phyloP scores from a whole-genome alignment of 78 protist genomes.

The Dictyostelium brefeldianum region DNA sequence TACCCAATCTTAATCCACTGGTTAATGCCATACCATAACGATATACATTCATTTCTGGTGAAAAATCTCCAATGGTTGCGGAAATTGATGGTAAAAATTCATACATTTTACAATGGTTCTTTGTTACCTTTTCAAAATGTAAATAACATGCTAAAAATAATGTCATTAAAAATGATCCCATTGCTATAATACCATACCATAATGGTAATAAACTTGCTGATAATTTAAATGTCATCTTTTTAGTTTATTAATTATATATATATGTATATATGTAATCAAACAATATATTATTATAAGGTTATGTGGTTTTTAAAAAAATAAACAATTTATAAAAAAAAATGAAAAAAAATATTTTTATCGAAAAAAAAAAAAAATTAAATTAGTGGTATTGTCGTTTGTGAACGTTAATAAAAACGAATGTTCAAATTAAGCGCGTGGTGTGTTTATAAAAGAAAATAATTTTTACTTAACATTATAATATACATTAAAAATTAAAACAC shows the following conservation, averaged over 20 bases:
- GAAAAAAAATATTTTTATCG: too few species aligned
- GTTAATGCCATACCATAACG: constrained; percentile 78
- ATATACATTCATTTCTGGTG: constrained; percentile 81
- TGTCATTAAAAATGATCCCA: constrained; percentile 43
- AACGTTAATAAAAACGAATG: too few species aligned
- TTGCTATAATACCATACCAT: constrained; percentile 59
- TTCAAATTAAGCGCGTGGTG: too few species aligned
- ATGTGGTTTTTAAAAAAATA: too few species aligned
- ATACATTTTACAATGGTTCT: constrained; percentile 49
- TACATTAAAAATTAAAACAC: too few species aligned
- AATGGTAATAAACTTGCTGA: constrained; percentile 71
- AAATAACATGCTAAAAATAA: constrained; percentile 59
- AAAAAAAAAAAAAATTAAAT: too few species aligned
- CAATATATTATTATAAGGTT: too few species aligned
- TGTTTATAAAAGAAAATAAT: too few species aligned
- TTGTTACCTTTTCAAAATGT: constrained; percentile 56
- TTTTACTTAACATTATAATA: too few species aligned
- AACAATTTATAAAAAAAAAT: too few species aligned
- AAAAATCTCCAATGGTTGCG: constrained; percentile 62
- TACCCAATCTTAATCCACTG: constrained; percentile 64
- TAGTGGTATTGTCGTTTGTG: too few species aligned
- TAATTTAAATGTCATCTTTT: constrained; percentile 34
- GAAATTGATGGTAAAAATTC: constrained; percentile 77
- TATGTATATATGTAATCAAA: too few species aligned
- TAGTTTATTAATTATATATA: background rate